Evolutionary conservation across 2,329 filamentous ascomycete genomes (phyloP).

Genomic region (Leptographium procerum): DNA sequence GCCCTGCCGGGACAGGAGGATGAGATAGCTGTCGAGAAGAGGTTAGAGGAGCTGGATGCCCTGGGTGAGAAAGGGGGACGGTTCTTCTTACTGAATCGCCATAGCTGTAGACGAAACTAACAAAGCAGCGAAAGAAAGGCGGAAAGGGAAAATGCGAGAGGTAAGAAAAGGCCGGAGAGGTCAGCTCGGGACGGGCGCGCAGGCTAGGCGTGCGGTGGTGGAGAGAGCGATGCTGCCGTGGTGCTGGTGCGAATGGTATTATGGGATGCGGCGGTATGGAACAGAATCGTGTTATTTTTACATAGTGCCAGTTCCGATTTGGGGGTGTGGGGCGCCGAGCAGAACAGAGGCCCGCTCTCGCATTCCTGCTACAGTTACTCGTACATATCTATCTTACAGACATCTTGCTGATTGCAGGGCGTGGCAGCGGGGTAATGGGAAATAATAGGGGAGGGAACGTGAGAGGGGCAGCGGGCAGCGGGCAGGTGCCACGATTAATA

Average conservation of each 20-base stretch:
- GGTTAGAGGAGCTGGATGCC: background rate
- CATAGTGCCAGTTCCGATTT: background rate
- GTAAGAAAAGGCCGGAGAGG: background rate
- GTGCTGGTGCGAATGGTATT: background rate
- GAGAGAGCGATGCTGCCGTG: background rate
- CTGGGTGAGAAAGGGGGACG: background rate
- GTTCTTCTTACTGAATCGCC: slow-evolving; percentile 37
- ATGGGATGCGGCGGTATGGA: background rate
- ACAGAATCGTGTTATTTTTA: background rate
- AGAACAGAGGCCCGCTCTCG: background rate
- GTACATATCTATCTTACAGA: too few relatives aligned
- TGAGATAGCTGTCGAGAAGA: slow-evolving; percentile 67
- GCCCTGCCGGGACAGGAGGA: slow-evolving; percentile 93
- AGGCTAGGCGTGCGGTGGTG: background rate
- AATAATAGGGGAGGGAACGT: background rate
- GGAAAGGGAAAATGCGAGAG: background rate
- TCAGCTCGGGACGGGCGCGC: background rate
- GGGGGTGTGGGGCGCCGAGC: background rate
- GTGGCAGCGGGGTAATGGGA: background rate
- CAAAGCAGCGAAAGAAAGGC: too few relatives aligned
- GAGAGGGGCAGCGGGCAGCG: background rate
- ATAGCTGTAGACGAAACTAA: too few relatives aligned
- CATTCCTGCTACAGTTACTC: too few relatives aligned
- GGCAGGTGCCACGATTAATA: too few relatives aligned
- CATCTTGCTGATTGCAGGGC: too few relatives aligned